Evolutionary conservation across 2,329 filamentous ascomycete species (phyloP).

Genomic region (Claviceps paspali): DNA sequence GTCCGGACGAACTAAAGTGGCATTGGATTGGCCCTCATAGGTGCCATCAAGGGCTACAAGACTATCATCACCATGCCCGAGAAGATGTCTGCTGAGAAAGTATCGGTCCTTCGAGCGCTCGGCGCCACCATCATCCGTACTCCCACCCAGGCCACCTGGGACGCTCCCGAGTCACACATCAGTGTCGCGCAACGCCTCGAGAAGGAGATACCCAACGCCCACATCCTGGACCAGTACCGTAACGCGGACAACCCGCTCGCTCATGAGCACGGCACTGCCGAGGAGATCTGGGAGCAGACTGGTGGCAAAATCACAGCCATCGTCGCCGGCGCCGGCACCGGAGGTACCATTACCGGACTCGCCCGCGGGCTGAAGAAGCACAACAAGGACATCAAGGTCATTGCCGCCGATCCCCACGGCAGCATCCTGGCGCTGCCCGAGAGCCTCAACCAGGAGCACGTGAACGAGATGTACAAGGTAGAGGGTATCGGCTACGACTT

Average conservation of each 20-base stretch:
- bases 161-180: constrained; percentile 91
- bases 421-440: constrained; percentile 80
- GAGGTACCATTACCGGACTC: constrained; percentile 86
- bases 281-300: constrained; percentile 93
- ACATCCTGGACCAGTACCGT: constrained; percentile 92
- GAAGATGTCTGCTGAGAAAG: constrained; percentile 99
- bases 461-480: constrained; percentile 85
- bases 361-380: constrained; percentile 78
- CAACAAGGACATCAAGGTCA: constrained; percentile 68
- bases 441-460: constrained; percentile 60
- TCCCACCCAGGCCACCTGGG: constrained; percentile 87
- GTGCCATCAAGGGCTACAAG: constrained; percentile 92
- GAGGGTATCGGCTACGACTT: constrained; percentile 99
- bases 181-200: constrained; percentile 80
- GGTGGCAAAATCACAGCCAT: constrained; percentile 67
- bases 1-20: constrained; percentile 33
- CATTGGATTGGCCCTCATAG: constrained; percentile 87
- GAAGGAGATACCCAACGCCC: constrained; percentile 91
- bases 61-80: constrained; percentile 97
- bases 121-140: constrained; percentile 97
- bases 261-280: constrained; percentile 85
- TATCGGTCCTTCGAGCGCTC: constrained; percentile 81
- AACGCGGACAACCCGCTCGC: constrained; percentile 86
- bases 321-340: constrained; percentile 85
- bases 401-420: constrained; percentile 84